Base-by-base conservation (phyloP, 2,329 filamentous ascomycete species). In the Fusarium annulatum region DNA sequence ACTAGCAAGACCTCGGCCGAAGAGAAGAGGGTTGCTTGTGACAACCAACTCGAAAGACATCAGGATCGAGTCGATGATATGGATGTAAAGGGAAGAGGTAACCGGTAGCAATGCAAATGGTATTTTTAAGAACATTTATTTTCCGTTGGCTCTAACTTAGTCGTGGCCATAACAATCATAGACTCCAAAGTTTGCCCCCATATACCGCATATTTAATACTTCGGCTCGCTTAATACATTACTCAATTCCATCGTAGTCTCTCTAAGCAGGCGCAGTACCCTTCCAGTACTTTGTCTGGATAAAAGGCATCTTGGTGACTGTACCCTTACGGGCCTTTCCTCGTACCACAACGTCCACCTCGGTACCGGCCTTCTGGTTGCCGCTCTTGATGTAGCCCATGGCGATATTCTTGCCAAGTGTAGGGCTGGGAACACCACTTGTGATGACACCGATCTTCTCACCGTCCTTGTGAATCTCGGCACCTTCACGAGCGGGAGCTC, bases 381-480 rank as follows among this genome's bases (percentile, higher is more conserved):
- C 94, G 72, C 93, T 91, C 83, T 91, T 90, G 79, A 98, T 87
- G 80, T 97, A 97, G 1, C 92, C 96, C 96, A 99, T 99, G 64
- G 96, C 95, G 71, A 99, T 96, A 82, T 98, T 98, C 86, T 93
- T 93, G 73, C 92, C 91, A 53, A 98, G 85, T 1, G 92, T 94
- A 5, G 96, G 96, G 80, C 93, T 95, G 1, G 96, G 96, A 74
- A 94, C 94, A 21, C 96, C 96, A 76, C 94, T 97, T 9, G 96
- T 99, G 71, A 99, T 87, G 41, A 86, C 88, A 19, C 96, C 96
- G 62, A 98, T 88, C 76, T 89, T 89, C 76, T 92, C 84, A 38
- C 90, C 90, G 10, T 89, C 87, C 67, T 88, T 81, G 38, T 95
- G 86, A 70, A 99, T 92, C 78, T 94, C 88, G 15, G 93, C 94